Percentiles rank a stretch among this genome's conserved stretches.
Evolutionary conservation across 2,329 filamentous ascomycete species (phyloP).

Genomic region (Ophiostoma perfectum): DNA sequence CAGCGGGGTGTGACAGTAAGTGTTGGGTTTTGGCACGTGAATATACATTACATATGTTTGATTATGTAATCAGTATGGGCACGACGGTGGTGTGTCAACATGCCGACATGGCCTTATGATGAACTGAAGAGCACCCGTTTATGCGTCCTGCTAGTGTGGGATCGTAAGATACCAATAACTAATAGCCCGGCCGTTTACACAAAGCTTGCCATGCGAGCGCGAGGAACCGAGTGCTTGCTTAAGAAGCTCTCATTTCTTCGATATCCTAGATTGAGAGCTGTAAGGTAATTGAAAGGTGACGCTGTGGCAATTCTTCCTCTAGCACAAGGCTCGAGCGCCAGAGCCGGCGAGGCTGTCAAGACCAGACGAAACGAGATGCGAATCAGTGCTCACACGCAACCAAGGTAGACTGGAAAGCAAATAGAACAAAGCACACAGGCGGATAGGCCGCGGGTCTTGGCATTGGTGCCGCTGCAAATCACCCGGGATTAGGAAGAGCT

Average conservation of each 20-base stretch:
- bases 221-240: too few relatives aligned
- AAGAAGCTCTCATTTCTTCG: too few relatives aligned
- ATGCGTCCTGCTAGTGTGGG: too few relatives aligned
- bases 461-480: background rate
- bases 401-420: background rate
- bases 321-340: background rate
- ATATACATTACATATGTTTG: background rate
- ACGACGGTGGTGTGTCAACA: too few relatives aligned
- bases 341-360: background rate
- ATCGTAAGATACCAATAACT: too few relatives aligned
- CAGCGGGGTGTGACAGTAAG: background rate
- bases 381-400: background rate
- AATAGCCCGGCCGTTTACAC: too few relatives aligned
- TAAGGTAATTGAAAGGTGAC: too few relatives aligned
- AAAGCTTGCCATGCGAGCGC: too few relatives aligned
- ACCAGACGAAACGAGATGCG: background rate
- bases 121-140: too few relatives aligned
- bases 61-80: background rate
- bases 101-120: too few relatives aligned
- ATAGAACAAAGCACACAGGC: background rate
- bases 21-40: conserved; percentile 8
- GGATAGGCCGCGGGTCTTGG: background rate
- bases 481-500: background rate
- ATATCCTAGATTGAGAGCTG: too few relatives aligned
- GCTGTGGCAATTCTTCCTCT: too few relatives aligned